phyloP scores from a whole-genome alignment of 1,284 basidiomycete genomes.

The Cutaneotrichosporon dermatis region DNA sequence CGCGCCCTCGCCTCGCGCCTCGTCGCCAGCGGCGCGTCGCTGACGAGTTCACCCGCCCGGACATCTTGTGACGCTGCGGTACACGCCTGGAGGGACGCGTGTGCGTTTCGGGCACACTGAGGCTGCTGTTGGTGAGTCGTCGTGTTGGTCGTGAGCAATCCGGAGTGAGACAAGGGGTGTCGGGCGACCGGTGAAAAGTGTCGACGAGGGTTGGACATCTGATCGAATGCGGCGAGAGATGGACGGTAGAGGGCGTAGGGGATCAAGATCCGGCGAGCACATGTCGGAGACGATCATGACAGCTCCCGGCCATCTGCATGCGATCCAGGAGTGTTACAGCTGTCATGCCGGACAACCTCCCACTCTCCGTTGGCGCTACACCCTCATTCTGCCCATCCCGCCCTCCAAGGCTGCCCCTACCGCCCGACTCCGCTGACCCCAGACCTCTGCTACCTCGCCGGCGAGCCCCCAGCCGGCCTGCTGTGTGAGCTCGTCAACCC shows the following conservation, averaged over 20 bases:
- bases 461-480: constrained; percentile 72
- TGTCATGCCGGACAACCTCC: not conserved
- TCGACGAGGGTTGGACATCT: not conserved
- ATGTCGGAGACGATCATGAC: too few relatives aligned
- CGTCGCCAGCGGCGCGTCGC: constrained; percentile 61
- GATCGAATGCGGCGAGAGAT: not conserved
- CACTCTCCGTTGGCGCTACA: not conserved
- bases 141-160: not conserved
- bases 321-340: too few relatives aligned
- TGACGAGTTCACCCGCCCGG: constrained; percentile 85
- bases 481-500: constrained; percentile 96
- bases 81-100: constrained; percentile 77
- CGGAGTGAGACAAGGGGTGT: too few relatives aligned
- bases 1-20: constrained; percentile 80
- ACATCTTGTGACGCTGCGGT: constrained; percentile 89
- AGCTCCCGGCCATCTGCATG: too few relatives aligned
- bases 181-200: not conserved
- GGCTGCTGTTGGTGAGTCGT: constrained; percentile 61
- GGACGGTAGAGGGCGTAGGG: not conserved
- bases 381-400: too few relatives aligned
- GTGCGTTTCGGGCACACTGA: constrained; percentile 91
- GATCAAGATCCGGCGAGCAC: too few relatives aligned
- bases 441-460: constrained; percentile 80
- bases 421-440: constrained; percentile 5
- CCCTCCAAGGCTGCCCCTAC: too few relatives aligned